A percentile compares a stretch with the other conserved stretches of the same genome.
phyloP scores from a whole-genome alignment of 2,329 filamentous ascomycete species.

The Colletotrichum sp. region DNA sequence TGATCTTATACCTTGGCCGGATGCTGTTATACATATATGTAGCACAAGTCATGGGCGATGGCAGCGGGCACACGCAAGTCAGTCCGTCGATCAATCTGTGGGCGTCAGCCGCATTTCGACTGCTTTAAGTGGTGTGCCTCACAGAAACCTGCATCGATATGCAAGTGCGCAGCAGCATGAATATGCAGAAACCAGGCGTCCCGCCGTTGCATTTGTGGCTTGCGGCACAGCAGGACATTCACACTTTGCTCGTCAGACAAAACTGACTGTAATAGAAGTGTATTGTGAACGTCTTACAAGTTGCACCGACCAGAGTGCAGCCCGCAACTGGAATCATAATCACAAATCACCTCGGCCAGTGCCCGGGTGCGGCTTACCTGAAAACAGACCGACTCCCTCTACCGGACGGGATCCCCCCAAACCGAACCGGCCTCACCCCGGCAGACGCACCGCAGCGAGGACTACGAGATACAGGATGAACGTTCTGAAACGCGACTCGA shows the following conservation, averaged over 20 bases:
- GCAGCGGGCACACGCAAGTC: neutral
- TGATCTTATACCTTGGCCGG: neutral
- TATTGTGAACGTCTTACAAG: neutral
- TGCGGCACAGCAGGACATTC: neutral
- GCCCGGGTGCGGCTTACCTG: neutral
- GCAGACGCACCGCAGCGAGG: neutral
- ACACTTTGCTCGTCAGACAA: neutral
- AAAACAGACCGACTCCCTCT: neutral
- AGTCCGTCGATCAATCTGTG: neutral
- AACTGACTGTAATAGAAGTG: neutral
- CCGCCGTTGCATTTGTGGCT: neutral
- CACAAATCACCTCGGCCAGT: neutral
- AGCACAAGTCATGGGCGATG: neutral
- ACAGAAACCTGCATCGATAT: neutral
- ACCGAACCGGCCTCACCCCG: neutral
- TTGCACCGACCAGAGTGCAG: neutral
- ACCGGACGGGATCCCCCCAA: neutral
- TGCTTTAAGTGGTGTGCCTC: neutral
- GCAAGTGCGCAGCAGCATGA: neutral
- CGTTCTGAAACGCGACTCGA: constrained; percentile 8
- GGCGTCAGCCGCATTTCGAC: neutral
- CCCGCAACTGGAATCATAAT: neutral
- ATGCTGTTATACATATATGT: neutral
- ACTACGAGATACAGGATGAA: neutral
- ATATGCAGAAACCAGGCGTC: constrained; percentile 1